Evolutionary conservation across 2,329 filamentous ascomycete genomes (phyloP).

Genomic region (Colletotrichum endophyticum): DNA sequence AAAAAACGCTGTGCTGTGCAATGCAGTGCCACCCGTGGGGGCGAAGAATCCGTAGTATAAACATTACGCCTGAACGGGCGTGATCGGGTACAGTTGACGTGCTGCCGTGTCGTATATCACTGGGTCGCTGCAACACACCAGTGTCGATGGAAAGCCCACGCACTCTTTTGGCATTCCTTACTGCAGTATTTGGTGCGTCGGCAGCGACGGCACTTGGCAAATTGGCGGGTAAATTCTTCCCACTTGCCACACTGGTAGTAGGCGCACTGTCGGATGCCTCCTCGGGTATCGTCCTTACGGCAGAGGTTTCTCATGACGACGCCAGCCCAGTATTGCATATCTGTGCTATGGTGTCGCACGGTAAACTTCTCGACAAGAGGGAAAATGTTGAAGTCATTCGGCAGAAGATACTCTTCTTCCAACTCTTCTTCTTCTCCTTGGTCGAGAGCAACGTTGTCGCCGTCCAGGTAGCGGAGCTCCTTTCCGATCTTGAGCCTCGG

Average conservation of each 20-base stretch:
- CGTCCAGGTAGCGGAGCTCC: conserved; percentile 81
- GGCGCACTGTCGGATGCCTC: conserved; percentile 94
- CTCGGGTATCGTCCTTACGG: conserved; percentile 93
- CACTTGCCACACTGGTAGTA: conserved; percentile 99
- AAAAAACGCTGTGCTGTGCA: conserved; percentile 45
- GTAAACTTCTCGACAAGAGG: conserved; percentile 98
- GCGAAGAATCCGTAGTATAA: conserved; percentile 21
- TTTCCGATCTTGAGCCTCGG: conserved; percentile 89
- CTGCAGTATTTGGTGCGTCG: conserved; percentile 98
- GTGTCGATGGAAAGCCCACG: conserved; percentile 97
- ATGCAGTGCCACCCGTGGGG: conserved; percentile 38
- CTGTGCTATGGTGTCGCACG: conserved; percentile 89
- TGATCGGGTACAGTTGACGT: conserved; percentile 15
- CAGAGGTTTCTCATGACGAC: conserved; percentile 99
- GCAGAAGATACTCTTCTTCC: conserved; percentile 86
- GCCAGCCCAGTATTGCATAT: conserved; percentile 99
- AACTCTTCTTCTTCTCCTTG: conserved; percentile 65
- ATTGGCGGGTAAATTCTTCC: conserved; percentile 96
- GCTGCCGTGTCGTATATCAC: conserved; percentile 33
- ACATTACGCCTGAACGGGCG: conserved; percentile 9
- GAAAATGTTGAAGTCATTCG: conserved; percentile 98
- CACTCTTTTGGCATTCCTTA: conserved; percentile 99
- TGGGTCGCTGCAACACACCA: conserved; percentile 86
- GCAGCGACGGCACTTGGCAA: conserved; percentile 96
- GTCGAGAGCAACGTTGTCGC: conserved; percentile 57